These are phyloP conservation scores for Hypoxylon sp. DNA, from an alignment of 2,329 filamentous ascomycete genomes.

Conservation along the genomic window DNA sequence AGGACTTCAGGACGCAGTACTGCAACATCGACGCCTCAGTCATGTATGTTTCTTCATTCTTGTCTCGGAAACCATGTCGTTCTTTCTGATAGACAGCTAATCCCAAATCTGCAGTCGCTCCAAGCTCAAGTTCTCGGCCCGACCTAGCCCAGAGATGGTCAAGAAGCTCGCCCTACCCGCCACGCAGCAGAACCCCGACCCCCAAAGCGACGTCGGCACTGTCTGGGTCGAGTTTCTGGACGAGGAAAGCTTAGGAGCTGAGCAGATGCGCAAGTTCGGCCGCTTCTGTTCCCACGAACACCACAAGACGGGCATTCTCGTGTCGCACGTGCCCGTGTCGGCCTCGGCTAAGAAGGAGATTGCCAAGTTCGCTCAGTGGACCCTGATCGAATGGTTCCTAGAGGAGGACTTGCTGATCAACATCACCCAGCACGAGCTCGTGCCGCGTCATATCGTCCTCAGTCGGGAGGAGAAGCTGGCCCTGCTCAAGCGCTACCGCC, in stretches of 20 bases:
- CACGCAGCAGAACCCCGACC: constrained; percentile 73
- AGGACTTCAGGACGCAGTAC: constrained; percentile 80
- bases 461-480: constrained; percentile 89
- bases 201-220: constrained; percentile 78
- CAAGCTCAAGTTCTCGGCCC: constrained; percentile 87
- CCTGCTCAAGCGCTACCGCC: constrained; percentile 84
- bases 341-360: constrained; percentile 88
- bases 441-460: constrained; percentile 90
- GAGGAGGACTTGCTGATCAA: constrained; percentile 97
- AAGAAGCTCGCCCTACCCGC: constrained; percentile 80
- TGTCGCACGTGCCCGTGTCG: constrained; percentile 83
- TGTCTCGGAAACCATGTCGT: neutral
- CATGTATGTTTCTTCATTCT: constrained; percentile 64
- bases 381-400: constrained; percentile 91
- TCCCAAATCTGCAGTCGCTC: constrained; percentile 66
- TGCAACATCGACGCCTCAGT: constrained; percentile 75
- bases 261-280: constrained; percentile 90
- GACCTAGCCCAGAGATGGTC: constrained; percentile 84
- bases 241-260: constrained; percentile 83
- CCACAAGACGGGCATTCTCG: constrained; percentile 90
- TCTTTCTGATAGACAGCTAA: constrained; percentile 1
- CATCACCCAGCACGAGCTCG: constrained; percentile 96
- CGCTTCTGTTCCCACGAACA: constrained; percentile 80
- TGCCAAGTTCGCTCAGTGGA: constrained; percentile 75
- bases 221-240: constrained; percentile 92